Percentiles rank a stretch among this genome's conserved stretches.
Conservation (phyloP, 1,284 basidiomycete species). For the Fomitiporia mediterranea region DNA sequence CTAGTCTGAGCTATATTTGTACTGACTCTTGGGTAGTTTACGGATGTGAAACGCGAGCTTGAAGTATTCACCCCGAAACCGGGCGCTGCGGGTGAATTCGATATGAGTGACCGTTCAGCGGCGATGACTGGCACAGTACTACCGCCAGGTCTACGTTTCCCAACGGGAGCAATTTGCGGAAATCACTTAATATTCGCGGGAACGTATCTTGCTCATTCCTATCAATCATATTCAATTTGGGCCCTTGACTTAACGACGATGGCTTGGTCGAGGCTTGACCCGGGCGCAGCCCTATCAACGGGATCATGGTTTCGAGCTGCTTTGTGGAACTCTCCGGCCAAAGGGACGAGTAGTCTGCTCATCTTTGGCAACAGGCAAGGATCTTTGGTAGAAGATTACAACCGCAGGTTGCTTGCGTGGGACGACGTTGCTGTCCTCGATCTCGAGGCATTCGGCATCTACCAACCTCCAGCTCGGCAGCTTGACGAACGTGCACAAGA, state of each 20-base stretch:
- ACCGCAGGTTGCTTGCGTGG: conserved; percentile 84
- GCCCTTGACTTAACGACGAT: conserved; percentile 76
- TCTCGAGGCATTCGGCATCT: conserved; percentile 90
- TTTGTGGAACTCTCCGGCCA: conserved; percentile 55
- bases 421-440: conserved; percentile 89
- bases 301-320: conserved; percentile 90
- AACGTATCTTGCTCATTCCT: conserved; percentile 85
- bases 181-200: conserved; percentile 86
- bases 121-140: conserved; percentile 72
- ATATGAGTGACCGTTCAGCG: conserved; percentile 68
- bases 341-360: conserved; percentile 65
- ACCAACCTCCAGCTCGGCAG: conserved; percentile 73
- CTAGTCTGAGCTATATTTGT: not conserved
- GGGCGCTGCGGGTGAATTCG: conserved; percentile 55
- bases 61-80: conserved; percentile 80
- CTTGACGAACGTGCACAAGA: conserved; percentile 71
- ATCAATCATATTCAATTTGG: conserved; percentile 89
- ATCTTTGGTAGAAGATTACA: conserved; percentile 89
- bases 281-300: conserved; percentile 68
- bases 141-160: conserved; percentile 91
- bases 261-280: conserved; percentile 83
- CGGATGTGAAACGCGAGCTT: conserved; percentile 89
- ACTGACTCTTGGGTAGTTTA: conserved; percentile 48
- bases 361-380: conserved; percentile 86
- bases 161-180: conserved; percentile 85